These are phyloP conservation scores for Rhizoclosmatium sp. DNA, from an alignment of 192 early-diverging fungal species.

Conservation along the genomic window DNA sequence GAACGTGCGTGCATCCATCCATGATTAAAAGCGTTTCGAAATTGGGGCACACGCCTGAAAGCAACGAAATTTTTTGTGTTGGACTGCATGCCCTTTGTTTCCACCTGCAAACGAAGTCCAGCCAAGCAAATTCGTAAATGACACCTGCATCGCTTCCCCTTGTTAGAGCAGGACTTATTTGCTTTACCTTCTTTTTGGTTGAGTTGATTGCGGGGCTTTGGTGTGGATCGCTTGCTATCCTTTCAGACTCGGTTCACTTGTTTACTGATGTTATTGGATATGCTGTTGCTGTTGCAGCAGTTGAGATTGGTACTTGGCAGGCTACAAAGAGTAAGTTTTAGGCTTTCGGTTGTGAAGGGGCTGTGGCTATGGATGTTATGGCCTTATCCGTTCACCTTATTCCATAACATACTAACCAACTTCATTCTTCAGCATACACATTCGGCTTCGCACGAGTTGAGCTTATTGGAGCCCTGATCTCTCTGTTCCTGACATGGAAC, in stretches of 20 bases:
- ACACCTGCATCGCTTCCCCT: constrained; percentile 44
- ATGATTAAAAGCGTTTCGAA: no score
- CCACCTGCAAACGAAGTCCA: no score
- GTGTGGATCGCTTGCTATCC: constrained; percentile 77
- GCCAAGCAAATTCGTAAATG: neutral
- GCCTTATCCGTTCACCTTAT: no score
- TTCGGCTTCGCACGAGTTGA: constrained; percentile 80
- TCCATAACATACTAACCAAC: no score
- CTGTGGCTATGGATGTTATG: no score
- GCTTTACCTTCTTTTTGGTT: constrained; percentile 70
- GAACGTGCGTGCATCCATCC: no score
- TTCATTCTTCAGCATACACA: constrained; percentile 25
- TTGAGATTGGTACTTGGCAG: constrained; percentile 28
- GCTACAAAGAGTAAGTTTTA: constrained; percentile 15
- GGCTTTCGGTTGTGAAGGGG: neutral
- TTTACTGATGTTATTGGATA: constrained; percentile 76
- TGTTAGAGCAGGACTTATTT: constrained; percentile 59
- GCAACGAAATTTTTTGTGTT: no score
- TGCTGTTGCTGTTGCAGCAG: constrained; percentile 17
- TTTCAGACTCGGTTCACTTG: constrained; percentile 92
- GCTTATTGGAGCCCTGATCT: constrained; percentile 74
- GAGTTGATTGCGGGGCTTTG: constrained; percentile 81
- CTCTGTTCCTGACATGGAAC: constrained; percentile 74
- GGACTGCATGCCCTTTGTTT: no score
- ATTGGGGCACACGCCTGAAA: no score